Evolutionary conservation across 192 early-diverging fungal species (phyloP), one percentile per base, ranked within the genome.

Genomic region (Jimgerdemannia flammicorona): DNA sequence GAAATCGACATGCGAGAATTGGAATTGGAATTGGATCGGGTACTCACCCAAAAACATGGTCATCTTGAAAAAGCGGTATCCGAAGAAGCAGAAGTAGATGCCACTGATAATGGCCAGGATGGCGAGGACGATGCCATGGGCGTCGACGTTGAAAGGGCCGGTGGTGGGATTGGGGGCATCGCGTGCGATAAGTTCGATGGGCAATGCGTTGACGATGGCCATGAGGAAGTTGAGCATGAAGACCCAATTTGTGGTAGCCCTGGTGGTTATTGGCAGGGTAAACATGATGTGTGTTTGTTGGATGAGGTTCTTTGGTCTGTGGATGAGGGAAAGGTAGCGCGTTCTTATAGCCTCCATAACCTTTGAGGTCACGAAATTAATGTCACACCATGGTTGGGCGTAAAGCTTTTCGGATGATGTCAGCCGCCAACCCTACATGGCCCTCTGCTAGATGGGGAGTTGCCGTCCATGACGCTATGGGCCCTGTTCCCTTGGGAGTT

Each of bases 61-160:
- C 4, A 78, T 44, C 40, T 78, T 82, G 79, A 87, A 87, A 40
- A 86, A 65, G 19, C 68, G 64, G 73, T 77, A 78, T 7, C 80
- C 86, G 44, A 80, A 66, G 66, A 87, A 79, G 20, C 71, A 42
- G 4, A 73, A 59, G 29, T 54, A 54, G 9, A 72, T n/a, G 4
- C 76, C 76, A 3, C 71, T 44, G 40, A 49, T 14, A 3, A 73
- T 20, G 17, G 72, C 44, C 1, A 72, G n/a, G 44, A 66, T 20
- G 40, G 14, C 40, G 49, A 49, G 18, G 9, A 71, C 66, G 11
- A 54, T 41, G 41, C 69, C 67, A 59, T 70, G 29, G 67, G 67
- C 8, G 6, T 41, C 40, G 18, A 68, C 9, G 67, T 68, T 68
- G 40, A 10, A 68, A 19, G 67, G 67, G 7, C 67, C 67, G 40